Percentiles rank a stretch among this genome's conserved stretches.
Conservation (phyloP, 1,284 basidiomycete genomes). For the Papiliotrema nemorosa region DNA sequence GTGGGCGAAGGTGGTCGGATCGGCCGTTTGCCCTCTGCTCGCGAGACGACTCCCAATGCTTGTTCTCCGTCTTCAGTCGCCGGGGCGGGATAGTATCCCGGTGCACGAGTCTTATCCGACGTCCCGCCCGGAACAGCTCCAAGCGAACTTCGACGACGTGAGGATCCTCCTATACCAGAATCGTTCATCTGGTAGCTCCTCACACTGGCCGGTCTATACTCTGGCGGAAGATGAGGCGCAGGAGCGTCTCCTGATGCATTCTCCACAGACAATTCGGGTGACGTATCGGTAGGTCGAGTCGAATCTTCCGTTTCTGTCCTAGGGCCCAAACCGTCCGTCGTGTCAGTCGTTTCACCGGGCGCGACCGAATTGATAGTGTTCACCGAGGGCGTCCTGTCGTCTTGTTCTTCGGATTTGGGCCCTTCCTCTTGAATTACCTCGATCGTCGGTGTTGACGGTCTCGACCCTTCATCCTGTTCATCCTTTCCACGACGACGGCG, state of each 20-base stretch:
- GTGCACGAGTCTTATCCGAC: constrained; percentile 44
- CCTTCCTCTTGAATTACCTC: constrained; percentile 14
- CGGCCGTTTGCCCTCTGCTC: constrained; percentile 38
- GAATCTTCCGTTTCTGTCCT: background rate
- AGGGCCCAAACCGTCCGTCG: background rate
- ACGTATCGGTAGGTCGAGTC: background rate
- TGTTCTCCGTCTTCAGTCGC: constrained; percentile 43
- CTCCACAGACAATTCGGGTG: constrained; percentile 1
- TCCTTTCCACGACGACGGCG: constrained; percentile 8
- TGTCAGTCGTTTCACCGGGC: constrained; percentile 1
- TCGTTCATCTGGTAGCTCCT: constrained; percentile 5
- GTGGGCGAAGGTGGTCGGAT: constrained; percentile 9
- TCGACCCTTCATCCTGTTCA: constrained; percentile 5
- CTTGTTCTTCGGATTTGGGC: constrained; percentile 8
- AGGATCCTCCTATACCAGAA: background rate
- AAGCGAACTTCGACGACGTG: background rate
- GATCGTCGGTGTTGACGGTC: constrained; percentile 2
- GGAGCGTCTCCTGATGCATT: background rate
- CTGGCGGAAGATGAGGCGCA: constrained; percentile 17
- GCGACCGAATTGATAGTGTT: background rate
- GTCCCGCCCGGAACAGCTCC: background rate
- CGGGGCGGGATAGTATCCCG: constrained; percentile 47
- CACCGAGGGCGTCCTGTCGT: background rate
- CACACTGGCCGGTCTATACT: constrained; percentile 28
- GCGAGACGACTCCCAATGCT: constrained; percentile 38